Evolutionary conservation across 805 yeast species (phyloP).

Genomic region (Kuraishia piskuri): DNA sequence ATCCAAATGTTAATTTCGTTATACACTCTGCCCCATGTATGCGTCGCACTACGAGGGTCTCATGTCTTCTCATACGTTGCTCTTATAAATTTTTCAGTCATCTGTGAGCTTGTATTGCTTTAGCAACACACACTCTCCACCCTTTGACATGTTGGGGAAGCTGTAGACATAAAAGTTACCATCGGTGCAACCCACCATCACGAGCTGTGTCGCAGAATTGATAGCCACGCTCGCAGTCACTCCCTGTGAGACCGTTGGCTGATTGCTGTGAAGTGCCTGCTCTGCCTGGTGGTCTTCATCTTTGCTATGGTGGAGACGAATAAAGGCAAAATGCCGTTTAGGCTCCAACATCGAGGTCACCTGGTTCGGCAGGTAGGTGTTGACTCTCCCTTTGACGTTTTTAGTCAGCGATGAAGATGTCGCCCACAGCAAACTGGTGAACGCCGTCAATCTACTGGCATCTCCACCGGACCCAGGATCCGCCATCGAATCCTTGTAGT

Average conservation of each 20-base stretch:
- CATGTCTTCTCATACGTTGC: neutral
- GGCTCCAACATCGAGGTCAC: slow-evolving; percentile 83
- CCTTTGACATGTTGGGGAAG: slow-evolving; percentile 59
- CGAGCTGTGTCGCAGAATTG: slow-evolving; percentile 25
- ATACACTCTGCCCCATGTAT: no score
- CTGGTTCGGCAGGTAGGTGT: slow-evolving; percentile 58
- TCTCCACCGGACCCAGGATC: neutral
- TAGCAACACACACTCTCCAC: slow-evolving; percentile 81
- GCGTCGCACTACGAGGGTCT: neutral
- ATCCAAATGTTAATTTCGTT: no score
- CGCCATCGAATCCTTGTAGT: slow-evolving; percentile 3
- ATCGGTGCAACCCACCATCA: slow-evolving; percentile 68
- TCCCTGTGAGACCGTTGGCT: slow-evolving; percentile 21
- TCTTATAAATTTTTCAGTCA: neutral
- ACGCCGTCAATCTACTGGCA: neutral
- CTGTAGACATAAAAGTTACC: slow-evolving; percentile 79
- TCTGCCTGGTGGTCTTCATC: slow-evolving; percentile 21
- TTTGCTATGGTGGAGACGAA: slow-evolving; percentile 53
- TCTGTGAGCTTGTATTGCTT: slow-evolving; percentile 39
- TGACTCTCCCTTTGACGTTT: slow-evolving; percentile 9
- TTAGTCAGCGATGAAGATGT: slow-evolving; percentile 7
- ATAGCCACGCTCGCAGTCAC: slow-evolving; percentile 21
- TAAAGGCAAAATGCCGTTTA: slow-evolving; percentile 82
- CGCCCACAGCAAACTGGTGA: slow-evolving; percentile 16
- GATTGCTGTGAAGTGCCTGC: slow-evolving; percentile 16